Evolutionary conservation across 1,284 basidiomycete species (phyloP).

Genomic region (Microbotryum violaceum): DNA sequence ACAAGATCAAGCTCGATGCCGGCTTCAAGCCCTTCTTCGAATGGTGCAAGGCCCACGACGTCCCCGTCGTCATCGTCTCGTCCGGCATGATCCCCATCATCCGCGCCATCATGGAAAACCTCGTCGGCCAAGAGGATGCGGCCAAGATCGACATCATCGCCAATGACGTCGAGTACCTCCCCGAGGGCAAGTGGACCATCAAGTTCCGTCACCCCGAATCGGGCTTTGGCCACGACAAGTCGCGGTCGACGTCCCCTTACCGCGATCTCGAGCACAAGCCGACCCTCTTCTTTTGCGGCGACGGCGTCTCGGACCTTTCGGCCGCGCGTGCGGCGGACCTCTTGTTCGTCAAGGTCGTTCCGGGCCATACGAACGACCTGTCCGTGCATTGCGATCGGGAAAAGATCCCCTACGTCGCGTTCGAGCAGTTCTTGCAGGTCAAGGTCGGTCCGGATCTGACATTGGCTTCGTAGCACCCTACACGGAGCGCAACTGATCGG

Average conservation of each 20-base stretch:
- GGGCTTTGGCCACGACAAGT: slow-evolving; percentile 90
- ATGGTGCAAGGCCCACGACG: slow-evolving; percentile 43
- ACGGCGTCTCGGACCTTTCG: slow-evolving; percentile 83
- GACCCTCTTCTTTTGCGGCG: slow-evolving; percentile 86
- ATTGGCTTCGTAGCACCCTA: too few relatives aligned
- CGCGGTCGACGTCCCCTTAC: slow-evolving; percentile 81
- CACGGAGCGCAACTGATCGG: too few relatives aligned
- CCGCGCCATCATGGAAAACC: slow-evolving; percentile 70
- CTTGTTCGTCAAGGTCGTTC: slow-evolving; percentile 77
- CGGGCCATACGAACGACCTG: slow-evolving; percentile 66
- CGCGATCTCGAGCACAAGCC: slow-evolving; percentile 60
- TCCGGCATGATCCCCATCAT: slow-evolving; percentile 90
- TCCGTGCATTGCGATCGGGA: slow-evolving; percentile 58
- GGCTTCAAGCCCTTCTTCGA: slow-evolving; percentile 78
- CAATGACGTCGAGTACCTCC: slow-evolving; percentile 64
- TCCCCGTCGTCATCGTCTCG: slow-evolving; percentile 72
- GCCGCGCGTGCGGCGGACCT: slow-evolving; percentile 82
- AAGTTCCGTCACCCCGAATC: slow-evolving; percentile 73
- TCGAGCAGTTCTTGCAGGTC: slow-evolving; percentile 38
- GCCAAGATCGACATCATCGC: slow-evolving; percentile 77
- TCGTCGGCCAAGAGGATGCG: slow-evolving; percentile 51
- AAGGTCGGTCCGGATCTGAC: slow-evolving; percentile 44
- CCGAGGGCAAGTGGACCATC: slow-evolving; percentile 70
- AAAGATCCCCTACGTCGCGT: slow-evolving; percentile 43
- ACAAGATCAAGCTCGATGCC: slow-evolving; percentile 71